Base-by-base conservation (phyloP, 208 protist species). In the Leishmania amazonensis region DNA sequence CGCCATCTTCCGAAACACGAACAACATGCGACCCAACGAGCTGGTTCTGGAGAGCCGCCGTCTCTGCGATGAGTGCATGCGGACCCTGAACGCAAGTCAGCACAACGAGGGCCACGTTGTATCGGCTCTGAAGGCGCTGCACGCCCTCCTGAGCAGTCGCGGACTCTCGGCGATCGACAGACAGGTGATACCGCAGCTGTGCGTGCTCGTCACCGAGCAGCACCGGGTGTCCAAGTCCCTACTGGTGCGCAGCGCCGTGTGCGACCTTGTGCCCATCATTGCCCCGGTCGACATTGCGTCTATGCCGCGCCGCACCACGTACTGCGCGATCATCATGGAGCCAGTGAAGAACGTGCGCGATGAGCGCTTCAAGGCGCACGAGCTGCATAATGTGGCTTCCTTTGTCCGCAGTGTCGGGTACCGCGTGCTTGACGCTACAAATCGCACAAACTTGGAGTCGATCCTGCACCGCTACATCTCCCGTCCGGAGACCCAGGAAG, bases 291-390 rank as follows among this genome's bases (percentile, higher is more conserved):
- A 98, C 79, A 93, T 96, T 57, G 67, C 75, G 40, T 91, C 87
- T 24, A 75, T 89, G 11, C 83, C 90, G 35, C 90, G 95, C 17
- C 91, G 92, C 58, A 86, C 85, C 28, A 91, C 92, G 38, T 98
- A 98, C 84, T 92, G 88, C 68, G 94, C 91, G 35, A 94, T 97
- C 75, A 89, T 98, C 71, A 98, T 98, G 95, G 94, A 98, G 81
- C 94, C 95, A 42, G 94, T 97, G 40, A 98, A 98, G 87, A 98
- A 98, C 73, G 89, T 98, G 45, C 95, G 95, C 13, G 93, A 96
- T 70, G 93, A 98, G 75, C 85, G 83, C 65, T 87, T 87, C 81
- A 98, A 98, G 86, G 75, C 84, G 11, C 85, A 92, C 64, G 93
- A 98, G 82, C 84, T 98, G 75, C 78, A 87, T 35, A 96, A 98